Conservation (phyloP, 2,329 filamentous ascomycete species). For the Teratosphaeria destructans region DNA sequence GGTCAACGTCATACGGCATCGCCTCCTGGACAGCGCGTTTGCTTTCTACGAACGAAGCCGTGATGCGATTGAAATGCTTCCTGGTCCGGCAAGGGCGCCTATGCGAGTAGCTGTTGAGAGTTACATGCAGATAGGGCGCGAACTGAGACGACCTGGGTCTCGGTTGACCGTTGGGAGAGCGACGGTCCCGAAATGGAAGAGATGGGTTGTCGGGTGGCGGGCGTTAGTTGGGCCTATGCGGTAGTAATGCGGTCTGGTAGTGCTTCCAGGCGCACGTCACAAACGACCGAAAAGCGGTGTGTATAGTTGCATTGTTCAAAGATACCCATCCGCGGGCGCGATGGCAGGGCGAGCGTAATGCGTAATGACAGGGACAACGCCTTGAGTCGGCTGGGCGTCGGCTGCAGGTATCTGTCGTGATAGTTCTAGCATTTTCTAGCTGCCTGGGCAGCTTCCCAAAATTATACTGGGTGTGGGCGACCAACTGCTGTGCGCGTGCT, state of each 20-base stretch:
- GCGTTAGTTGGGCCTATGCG: conserved; percentile 32
- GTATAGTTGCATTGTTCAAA: neutral
- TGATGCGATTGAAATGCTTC: conserved; percentile 50
- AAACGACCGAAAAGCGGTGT: neutral
- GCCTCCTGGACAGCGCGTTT: conserved; percentile 52
- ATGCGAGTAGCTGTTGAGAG: conserved; percentile 62
- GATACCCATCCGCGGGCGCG: neutral
- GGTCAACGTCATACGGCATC: conserved; percentile 42
- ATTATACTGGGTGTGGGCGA: too few species aligned
- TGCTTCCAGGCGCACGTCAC: neutral
- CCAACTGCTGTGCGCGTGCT: too few species aligned
- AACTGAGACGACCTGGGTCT: conserved; percentile 41
- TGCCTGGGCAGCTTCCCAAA: too few species aligned
- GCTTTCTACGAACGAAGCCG: conserved; percentile 46
- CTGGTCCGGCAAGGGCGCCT: conserved; percentile 48
- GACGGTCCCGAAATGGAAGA: conserved; percentile 37
- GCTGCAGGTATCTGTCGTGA: too few species aligned
- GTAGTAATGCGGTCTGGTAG: neutral
- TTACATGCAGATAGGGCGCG: conserved; percentile 64
- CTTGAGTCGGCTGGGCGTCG: neutral
- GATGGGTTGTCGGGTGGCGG: conserved; percentile 49
- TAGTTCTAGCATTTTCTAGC: too few species aligned
- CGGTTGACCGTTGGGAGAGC: conserved; percentile 34
- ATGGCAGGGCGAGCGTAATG: neutral
- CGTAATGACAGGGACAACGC: neutral